phyloP scores from a whole-genome alignment of 306 rosid genomes.

The Gleditsia sinensis region DNA sequence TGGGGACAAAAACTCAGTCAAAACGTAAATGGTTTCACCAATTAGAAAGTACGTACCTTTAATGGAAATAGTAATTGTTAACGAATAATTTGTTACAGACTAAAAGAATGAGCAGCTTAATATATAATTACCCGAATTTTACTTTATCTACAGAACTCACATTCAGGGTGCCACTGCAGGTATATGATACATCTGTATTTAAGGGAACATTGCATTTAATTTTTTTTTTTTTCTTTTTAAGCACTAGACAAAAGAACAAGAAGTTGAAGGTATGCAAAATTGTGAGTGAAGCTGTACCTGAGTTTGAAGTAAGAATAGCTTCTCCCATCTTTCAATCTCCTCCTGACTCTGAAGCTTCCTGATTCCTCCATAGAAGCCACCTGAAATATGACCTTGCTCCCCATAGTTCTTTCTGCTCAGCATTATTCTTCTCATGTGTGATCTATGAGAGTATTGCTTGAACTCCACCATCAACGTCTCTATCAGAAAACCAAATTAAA shows the following conservation, averaged over 20 bases:
- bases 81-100: too few relatives aligned
- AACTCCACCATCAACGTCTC: conserved; percentile 50
- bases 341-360: conserved; percentile 56
- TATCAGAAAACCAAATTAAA: background rate
- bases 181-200: too few relatives aligned
- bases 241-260: too few relatives aligned
- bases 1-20: background rate
- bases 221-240: too few relatives aligned
- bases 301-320: conserved; percentile 38
- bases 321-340: conserved; percentile 65
- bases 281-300: conserved; percentile 24
- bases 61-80: too few relatives aligned
- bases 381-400: conserved; percentile 45
- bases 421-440: conserved; percentile 46
- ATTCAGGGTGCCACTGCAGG: too few relatives aligned
- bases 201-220: too few relatives aligned
- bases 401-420: conserved; percentile 42
- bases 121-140: too few relatives aligned
- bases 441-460: conserved; percentile 52
- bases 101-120: too few relatives aligned
- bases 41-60: too few relatives aligned
- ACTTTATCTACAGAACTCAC: too few relatives aligned
- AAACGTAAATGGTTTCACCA: background rate
- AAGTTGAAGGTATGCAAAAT: background rate
- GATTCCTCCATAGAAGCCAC: conserved; percentile 69